A percentile compares a stretch with the other conserved stretches of the same genome.
phyloP scores from a whole-genome alignment of 225 moss, liverwort and hornwort genomes.

The Takakia lepidozioides region DNA sequence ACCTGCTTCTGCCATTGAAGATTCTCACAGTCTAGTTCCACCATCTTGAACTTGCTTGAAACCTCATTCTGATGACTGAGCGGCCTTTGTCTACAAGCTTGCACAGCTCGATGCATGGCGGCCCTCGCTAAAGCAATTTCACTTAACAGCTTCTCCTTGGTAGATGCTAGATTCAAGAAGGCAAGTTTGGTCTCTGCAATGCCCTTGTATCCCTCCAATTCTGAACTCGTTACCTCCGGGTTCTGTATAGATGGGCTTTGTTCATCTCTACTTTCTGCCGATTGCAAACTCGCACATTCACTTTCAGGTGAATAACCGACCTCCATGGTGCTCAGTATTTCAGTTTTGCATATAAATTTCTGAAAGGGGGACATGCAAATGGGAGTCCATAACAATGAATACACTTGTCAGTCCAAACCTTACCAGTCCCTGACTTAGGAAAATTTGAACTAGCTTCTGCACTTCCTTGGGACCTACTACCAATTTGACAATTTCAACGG shows the following conservation, averaged over 20 bases:
- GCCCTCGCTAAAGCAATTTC: conserved; percentile 5
- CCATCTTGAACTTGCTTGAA: conserved; percentile 1
- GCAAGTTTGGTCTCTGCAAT: not conserved
- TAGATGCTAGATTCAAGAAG: not conserved
- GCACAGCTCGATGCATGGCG: conserved; percentile 3
- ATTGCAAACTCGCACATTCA: not conserved
- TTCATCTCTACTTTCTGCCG: not conserved
- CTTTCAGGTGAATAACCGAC: not conserved
- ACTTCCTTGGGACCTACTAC: no score
- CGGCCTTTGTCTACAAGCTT: not conserved
- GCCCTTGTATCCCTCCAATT: conserved; percentile 8
- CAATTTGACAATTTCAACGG: no score
- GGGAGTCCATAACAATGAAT: not conserved
- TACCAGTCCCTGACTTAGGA: no score
- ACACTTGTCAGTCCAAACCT: no score
- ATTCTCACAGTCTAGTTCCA: conserved; percentile 10
- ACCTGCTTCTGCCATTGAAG: conserved; percentile 9
- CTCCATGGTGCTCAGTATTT: not conserved
- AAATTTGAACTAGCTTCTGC: no score
- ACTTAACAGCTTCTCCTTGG: conserved; percentile 3
- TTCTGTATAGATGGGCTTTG: conserved; percentile 4
- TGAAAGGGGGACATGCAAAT: not conserved
- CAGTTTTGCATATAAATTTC: conserved; percentile 6
- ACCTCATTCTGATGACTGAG: not conserved
- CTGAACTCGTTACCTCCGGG: conserved; percentile 1